Evolutionary conservation across 352 stramenopile genomes (phyloP).

Genomic region (Thalassiosira exigua): DNA sequence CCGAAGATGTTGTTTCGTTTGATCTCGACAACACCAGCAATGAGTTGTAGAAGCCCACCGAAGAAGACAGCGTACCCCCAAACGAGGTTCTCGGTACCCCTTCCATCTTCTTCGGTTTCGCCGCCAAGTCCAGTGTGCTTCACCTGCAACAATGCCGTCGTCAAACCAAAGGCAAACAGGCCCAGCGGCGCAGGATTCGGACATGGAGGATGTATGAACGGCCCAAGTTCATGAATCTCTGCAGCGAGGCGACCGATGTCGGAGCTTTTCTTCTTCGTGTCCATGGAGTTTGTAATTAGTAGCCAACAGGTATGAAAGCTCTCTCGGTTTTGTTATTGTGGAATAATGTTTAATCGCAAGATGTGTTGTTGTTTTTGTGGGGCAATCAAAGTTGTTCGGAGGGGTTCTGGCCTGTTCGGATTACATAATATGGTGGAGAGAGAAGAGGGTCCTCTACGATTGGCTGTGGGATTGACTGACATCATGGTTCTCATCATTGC

Average conservation of each 20-base stretch:
- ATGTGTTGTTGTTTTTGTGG: too few species aligned
- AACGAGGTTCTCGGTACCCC: constrained; percentile 22
- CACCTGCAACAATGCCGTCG: constrained; percentile 45
- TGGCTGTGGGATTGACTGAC: too few species aligned
- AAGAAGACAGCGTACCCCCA: constrained; percentile 57
- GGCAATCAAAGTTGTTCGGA: too few species aligned
- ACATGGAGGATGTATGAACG: constrained; percentile 1
- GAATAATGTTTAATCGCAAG: too few species aligned
- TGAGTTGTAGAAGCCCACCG: constrained; percentile 53
- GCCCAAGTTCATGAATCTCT: constrained; percentile 11
- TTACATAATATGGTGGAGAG: too few species aligned
- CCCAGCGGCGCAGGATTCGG: constrained; percentile 55
- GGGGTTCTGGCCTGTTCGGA: too few species aligned
- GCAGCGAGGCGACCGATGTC: neutral
- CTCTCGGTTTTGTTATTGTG: too few species aligned
- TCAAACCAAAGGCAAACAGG: constrained; percentile 54
- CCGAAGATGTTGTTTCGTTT: constrained; percentile 61
- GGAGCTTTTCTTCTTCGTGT: neutral
- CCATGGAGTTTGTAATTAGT: too few species aligned
- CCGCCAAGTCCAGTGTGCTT: constrained; percentile 49
- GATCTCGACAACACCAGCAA: constrained; percentile 52
- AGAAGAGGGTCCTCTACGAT: too few species aligned
- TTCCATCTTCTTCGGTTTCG: constrained; percentile 21
- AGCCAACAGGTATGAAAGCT: too few species aligned
- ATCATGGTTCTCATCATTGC: too few species aligned